A percentile compares a stretch with the other conserved stretches of the same genome.
Conservation (phyloP, 2,329 filamentous ascomycete species). For the Cadophora gregata region DNA sequence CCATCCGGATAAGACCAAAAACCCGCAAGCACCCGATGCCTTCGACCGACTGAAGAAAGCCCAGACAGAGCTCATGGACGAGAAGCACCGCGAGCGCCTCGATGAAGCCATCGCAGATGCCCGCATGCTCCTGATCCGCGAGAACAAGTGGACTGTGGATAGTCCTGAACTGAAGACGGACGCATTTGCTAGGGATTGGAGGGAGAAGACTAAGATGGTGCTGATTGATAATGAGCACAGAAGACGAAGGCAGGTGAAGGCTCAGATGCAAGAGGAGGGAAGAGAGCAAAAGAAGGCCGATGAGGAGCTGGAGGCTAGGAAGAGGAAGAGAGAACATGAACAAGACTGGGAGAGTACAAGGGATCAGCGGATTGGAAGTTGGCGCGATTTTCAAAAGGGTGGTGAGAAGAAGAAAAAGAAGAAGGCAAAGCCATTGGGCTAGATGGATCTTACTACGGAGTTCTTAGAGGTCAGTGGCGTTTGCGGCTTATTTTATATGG, state of each 20-base stretch:
- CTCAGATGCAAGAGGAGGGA: slow-evolving; percentile 95
- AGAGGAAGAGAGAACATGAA: slow-evolving; percentile 89
- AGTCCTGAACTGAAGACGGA: slow-evolving; percentile 84
- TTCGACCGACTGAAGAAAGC: slow-evolving; percentile 98
- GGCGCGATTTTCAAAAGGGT: slow-evolving; percentile 88
- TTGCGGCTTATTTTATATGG: background rate
- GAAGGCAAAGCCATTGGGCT: slow-evolving; percentile 47
- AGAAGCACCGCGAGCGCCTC: slow-evolving; percentile 84
- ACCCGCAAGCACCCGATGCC: slow-evolving; percentile 88
- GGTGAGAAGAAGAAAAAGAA: slow-evolving; percentile 72
- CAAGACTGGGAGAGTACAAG: slow-evolving; percentile 94
- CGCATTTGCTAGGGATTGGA: slow-evolving; percentile 85
- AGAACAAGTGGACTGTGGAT: slow-evolving; percentile 92
- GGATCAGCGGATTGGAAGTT: slow-evolving; percentile 90
- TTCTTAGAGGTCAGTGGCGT: slow-evolving; percentile 26
- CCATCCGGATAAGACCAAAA: slow-evolving; percentile 96
- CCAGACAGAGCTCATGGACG: slow-evolving; percentile 88
- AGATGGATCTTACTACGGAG: slow-evolving; percentile 9
- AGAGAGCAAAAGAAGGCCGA: slow-evolving; percentile 86
- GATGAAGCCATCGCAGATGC: slow-evolving; percentile 97
- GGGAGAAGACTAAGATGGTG: slow-evolving; percentile 86
- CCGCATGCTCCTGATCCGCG: slow-evolving; percentile 90
- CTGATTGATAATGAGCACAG: slow-evolving; percentile 92
- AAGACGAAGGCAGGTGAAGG: slow-evolving; percentile 83
- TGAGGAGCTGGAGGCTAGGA: slow-evolving; percentile 79